These are phyloP conservation scores for Phytophthora brassicae DNA, from an alignment of 352 stramenopile genomes.

Conservation along the genomic window DNA sequence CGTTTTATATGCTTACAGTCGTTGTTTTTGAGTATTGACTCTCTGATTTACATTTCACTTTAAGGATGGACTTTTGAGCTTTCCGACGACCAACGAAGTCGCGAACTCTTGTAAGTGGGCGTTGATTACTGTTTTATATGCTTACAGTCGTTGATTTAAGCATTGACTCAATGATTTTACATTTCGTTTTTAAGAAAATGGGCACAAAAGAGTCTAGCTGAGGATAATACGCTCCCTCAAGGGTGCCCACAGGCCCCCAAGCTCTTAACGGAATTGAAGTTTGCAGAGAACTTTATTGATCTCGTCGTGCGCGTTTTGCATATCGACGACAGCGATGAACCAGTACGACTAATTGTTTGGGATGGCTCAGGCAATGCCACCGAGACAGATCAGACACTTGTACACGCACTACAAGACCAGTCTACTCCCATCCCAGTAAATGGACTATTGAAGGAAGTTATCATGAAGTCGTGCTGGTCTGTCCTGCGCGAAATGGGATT, in stretches of 20 bases:
- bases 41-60: neutral
- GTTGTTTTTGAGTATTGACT: neutral
- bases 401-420: conserved; percentile 23
- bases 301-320: conserved; percentile 61
- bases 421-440: conserved; percentile 25
- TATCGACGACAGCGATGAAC: conserved; percentile 33
- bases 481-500: conserved; percentile 64
- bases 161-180: neutral
- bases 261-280: conserved; percentile 45
- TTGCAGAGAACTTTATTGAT: conserved; percentile 54
- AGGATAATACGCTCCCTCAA: conserved; percentile 53
- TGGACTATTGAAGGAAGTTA: conserved; percentile 59
- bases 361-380: conserved; percentile 53
- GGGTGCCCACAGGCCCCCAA: conserved; percentile 46
- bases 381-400: conserved; percentile 15
- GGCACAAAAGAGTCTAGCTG: conserved; percentile 36
- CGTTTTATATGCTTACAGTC: neutral
- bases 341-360: conserved; percentile 59
- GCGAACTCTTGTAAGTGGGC: conserved; percentile 42
- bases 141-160: neutral
- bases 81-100: conserved; percentile 48
- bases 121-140: neutral
- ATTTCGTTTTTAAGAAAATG: conserved; percentile 39
- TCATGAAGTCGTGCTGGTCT: conserved; percentile 70
- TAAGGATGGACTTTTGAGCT: conserved; percentile 77